Percentiles rank a stretch among this genome's conserved stretches.
Evolutionary conservation across 768 basidiomycete genomes (phyloP).

Genomic region (Favolaschia claudopus): DNA sequence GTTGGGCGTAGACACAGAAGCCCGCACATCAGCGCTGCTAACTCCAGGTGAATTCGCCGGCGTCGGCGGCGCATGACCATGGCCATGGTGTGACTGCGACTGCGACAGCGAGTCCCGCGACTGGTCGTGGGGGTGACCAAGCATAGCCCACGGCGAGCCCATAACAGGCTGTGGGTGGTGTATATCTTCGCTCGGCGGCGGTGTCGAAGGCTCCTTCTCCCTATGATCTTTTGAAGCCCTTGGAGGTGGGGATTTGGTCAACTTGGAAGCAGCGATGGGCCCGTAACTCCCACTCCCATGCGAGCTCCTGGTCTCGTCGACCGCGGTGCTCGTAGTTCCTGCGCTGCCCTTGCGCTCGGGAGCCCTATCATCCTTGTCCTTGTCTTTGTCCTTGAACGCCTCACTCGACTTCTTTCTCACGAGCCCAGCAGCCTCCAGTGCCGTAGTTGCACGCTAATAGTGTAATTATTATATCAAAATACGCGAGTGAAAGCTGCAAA

Average conservation of each 20-base stretch:
- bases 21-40: slow-evolving; percentile 52
- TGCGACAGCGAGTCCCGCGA: slow-evolving; percentile 46
- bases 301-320: slow-evolving; percentile 70
- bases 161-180: slow-evolving; percentile 47
- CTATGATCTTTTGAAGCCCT: slow-evolving; percentile 55
- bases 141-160: slow-evolving; percentile 81
- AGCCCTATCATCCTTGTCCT: slow-evolving; percentile 49
- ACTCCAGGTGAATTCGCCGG: slow-evolving; percentile 63
- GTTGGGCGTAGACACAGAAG: slow-evolving; percentile 55
- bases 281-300: slow-evolving; percentile 67
- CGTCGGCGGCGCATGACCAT: slow-evolving; percentile 51
- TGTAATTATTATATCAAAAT: too few relatives aligned
- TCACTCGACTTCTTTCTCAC: slow-evolving; percentile 86
- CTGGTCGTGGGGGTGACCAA: too few relatives aligned
- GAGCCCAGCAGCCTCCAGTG: slow-evolving; percentile 83
- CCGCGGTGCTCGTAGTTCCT: slow-evolving; percentile 51
- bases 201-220: slow-evolving; percentile 58
- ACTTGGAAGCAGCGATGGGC: slow-evolving; percentile 54
- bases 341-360: slow-evolving; percentile 55
- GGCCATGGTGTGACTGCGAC: too few relatives aligned
- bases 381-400: slow-evolving; percentile 69
- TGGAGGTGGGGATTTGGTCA: slow-evolving; percentile 75
- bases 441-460: slow-evolving; percentile 91
- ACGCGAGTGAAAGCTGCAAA: too few relatives aligned
- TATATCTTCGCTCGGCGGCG: slow-evolving; percentile 52